Evolutionary conservation across 768 basidiomycete species (phyloP).

Genomic region (Trametes cubensis): DNA sequence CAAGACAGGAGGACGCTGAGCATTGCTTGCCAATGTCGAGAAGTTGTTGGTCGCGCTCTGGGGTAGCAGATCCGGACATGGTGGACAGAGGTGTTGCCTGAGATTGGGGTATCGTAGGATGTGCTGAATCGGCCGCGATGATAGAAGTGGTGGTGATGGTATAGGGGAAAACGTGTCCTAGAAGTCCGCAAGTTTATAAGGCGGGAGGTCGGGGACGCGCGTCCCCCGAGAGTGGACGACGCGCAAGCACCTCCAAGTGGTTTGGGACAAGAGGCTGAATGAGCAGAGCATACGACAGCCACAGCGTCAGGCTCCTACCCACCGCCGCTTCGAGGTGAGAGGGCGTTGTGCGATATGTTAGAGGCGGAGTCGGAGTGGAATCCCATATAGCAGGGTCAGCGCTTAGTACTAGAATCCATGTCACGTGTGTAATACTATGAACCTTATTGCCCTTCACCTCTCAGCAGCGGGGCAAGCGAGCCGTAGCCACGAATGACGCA

Average conservation of each 20-base stretch:
- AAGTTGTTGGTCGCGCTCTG: conserved; percentile 55
- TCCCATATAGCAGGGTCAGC: too few relatives aligned
- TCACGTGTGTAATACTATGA: too few relatives aligned
- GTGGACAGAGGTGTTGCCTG: conserved; percentile 1
- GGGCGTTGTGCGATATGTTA: too few relatives aligned
- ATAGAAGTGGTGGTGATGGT: neutral
- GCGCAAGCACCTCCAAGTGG: conserved; percentile 21
- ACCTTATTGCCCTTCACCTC: too few relatives aligned
- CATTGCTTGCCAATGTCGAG: conserved; percentile 75
- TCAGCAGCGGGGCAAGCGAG: too few relatives aligned
- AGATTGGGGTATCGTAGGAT: conserved; percentile 1
- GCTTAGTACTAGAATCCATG: too few relatives aligned
- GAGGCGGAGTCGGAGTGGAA: too few relatives aligned
- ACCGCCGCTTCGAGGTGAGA: too few relatives aligned
- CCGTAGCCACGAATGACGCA: too few relatives aligned
- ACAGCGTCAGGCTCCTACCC: too few relatives aligned
- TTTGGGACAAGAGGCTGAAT: conserved; percentile 4
- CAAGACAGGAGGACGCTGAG: conserved; percentile 61
- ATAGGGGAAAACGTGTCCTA: conserved; percentile 23
- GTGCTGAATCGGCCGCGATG: neutral
- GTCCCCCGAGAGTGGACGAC: conserved; percentile 28
- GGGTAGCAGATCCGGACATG: conserved; percentile 34
- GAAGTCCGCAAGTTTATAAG: neutral
- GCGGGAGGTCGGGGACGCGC: conserved; percentile 30
- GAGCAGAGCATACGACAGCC: too few relatives aligned